These are phyloP conservation scores for Nicotiana tabacum DNA, from an alignment of 257 asterid genomes.

Conservation along the genomic window DNA sequence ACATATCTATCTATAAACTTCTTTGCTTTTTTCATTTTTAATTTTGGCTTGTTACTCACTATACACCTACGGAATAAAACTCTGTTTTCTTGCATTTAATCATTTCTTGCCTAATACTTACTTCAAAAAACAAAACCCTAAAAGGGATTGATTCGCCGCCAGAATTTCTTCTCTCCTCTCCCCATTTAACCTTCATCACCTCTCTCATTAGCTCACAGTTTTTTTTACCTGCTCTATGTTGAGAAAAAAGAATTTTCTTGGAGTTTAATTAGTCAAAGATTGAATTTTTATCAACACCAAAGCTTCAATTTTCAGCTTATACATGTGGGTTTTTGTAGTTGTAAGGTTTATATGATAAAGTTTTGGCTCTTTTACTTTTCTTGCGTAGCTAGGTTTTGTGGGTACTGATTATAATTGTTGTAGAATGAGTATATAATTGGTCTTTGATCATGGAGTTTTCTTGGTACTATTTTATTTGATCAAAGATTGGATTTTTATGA, in stretches of 20 bases:
- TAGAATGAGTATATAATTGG: background rate
- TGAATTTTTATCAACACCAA: background rate
- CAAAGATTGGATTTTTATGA: conserved; percentile 3
- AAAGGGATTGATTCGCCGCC: background rate
- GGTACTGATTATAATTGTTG: background rate
- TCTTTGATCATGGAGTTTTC: background rate
- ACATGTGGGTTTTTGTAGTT: background rate
- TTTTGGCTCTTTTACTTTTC: background rate
- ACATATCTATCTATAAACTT: background rate
- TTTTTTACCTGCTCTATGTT: background rate
- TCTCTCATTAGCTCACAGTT: background rate
- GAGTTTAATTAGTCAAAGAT: background rate
- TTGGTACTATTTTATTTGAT: background rate
- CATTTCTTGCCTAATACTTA: background rate
- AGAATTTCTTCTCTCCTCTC: background rate
- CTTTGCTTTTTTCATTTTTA: background rate
- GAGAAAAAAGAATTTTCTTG: background rate
- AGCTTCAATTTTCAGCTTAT: background rate
- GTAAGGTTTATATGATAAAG: background rate
- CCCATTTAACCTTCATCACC: background rate
- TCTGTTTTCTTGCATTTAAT: too few species aligned
- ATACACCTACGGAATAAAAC: too few species aligned
- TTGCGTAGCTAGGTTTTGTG: background rate
- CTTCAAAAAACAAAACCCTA: background rate
- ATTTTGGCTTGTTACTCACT: too few species aligned